Evolutionary conservation across 306 rosid genomes (phyloP).

Genomic region (Astragalus glycyphyllos): DNA sequence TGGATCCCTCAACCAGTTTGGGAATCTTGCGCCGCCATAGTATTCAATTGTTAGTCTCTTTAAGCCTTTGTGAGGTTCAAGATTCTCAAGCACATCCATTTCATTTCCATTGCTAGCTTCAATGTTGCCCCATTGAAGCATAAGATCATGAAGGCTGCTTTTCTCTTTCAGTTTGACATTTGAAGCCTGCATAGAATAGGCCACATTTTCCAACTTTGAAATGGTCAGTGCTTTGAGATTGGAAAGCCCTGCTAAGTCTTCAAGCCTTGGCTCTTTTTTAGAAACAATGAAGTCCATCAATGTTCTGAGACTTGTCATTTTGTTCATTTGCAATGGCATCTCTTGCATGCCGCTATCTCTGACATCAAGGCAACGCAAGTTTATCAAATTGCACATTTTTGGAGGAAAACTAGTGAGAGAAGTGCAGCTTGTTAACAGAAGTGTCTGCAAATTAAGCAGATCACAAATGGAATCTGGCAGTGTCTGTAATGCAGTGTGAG

Average conservation of each 20-base stretch:
- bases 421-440: constrained; percentile 33
- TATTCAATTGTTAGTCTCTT: constrained; percentile 25
- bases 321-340: constrained; percentile 41
- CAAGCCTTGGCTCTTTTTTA: constrained; percentile 21
- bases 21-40: constrained; percentile 34
- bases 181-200: not conserved
- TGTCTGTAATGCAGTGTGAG: not conserved
- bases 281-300: constrained; percentile 37
- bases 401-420: constrained; percentile 18
- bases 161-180: constrained; percentile 25
- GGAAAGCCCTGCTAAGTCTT: constrained; percentile 33
- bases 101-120: not conserved
- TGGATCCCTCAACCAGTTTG: constrained; percentile 34
- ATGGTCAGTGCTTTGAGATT: constrained; percentile 28
- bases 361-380: constrained; percentile 36
- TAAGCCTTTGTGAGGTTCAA: constrained; percentile 38
- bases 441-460: constrained; percentile 48
- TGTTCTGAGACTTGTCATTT: constrained; percentile 27
- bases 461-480: constrained; percentile 40
- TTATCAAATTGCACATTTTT: constrained; percentile 18
- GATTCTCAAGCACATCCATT: constrained; percentile 29
- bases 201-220: constrained; percentile 37
- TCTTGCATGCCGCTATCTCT: constrained; percentile 27
- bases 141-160: constrained; percentile 25
- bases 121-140: constrained; percentile 30